Evolutionary conservation across 139 green algal species (phyloP).

Genomic region (Micractinium conductrix): DNA sequence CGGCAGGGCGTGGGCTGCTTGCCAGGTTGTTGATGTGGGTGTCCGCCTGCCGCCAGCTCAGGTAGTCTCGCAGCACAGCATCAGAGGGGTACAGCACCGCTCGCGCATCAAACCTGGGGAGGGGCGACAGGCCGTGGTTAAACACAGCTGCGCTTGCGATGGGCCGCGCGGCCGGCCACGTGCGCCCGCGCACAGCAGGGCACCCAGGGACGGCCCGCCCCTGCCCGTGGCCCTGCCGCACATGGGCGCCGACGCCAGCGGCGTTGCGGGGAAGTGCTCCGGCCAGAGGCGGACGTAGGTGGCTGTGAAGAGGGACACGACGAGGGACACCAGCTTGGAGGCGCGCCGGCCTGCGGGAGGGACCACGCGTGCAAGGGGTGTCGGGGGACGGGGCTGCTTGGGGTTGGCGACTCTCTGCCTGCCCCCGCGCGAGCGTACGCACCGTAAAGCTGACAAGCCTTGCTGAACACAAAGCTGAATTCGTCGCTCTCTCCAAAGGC

Average conservation of each 20-base stretch:
- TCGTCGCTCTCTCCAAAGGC: conserved; percentile 91
- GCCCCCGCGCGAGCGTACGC: too few species aligned
- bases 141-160: too few species aligned
- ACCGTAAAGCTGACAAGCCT: not conserved
- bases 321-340: conserved; percentile 87
- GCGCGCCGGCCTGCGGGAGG: too few species aligned
- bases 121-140: too few species aligned
- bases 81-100: conserved; percentile 87
- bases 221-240: too few species aligned
- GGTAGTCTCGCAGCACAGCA: conserved; percentile 83
- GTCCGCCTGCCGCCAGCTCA: conserved; percentile 93
- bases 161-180: too few species aligned
- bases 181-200: too few species aligned
- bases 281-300: conserved; percentile 86
- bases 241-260: conserved; percentile 71
- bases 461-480: conserved; percentile 86
- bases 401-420: too few species aligned
- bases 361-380: too few species aligned
- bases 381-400: too few species aligned
- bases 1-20: too few species aligned
- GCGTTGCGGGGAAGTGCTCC: conserved; percentile 52
- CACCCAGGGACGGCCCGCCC: too few species aligned
- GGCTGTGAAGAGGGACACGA: conserved; percentile 86
- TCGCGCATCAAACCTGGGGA: conserved; percentile 94
- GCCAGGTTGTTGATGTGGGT: conserved; percentile 96